Conservation (phyloP, 208 protist genomes). For the Leishmania arabica region DNA sequence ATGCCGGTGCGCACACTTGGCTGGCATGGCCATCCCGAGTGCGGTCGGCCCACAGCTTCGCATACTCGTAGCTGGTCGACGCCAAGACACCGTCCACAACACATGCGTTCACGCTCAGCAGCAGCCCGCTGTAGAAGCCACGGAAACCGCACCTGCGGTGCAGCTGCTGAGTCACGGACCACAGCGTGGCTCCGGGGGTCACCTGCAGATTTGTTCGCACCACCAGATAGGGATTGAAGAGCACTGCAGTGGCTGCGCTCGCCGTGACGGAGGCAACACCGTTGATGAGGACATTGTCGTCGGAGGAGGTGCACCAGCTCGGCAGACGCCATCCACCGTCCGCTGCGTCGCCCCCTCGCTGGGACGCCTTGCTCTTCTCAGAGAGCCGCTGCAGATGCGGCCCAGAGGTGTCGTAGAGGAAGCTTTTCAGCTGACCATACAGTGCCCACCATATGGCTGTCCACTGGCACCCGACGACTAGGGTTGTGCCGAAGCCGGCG, state of each 20-base stretch:
- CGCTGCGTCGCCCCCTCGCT: background rate
- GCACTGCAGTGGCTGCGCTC: conserved; percentile 62
- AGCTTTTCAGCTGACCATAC: conserved; percentile 62
- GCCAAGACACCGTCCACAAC: conserved; percentile 76
- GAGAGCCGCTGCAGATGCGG: conserved; percentile 34
- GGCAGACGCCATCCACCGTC: conserved; percentile 21
- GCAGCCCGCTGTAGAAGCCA: conserved; percentile 76
- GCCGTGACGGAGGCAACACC: conserved; percentile 60
- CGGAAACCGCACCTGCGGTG: conserved; percentile 53
- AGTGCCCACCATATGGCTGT: conserved; percentile 82
- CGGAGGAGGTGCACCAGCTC: conserved; percentile 47
- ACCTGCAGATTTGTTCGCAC: conserved; percentile 83
- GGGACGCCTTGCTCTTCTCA: background rate
- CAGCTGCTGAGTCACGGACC: conserved; percentile 41
- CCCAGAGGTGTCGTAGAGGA: conserved; percentile 41
- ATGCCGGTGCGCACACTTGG: conserved; percentile 10
- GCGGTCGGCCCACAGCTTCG: conserved; percentile 79
- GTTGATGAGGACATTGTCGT: conserved; percentile 80
- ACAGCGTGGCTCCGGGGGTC: conserved; percentile 64
- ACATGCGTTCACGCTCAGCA: conserved; percentile 69
- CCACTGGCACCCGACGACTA: conserved; percentile 84
- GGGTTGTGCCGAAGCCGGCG: conserved; percentile 75
- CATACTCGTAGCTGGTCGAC: conserved; percentile 86
- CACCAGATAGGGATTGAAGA: conserved; percentile 89
- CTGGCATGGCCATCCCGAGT: conserved; percentile 21